These are phyloP conservation scores for Arabidopsis lyrata DNA, from an alignment of 441 rosid species.

Conservation along the genomic window DNA sequence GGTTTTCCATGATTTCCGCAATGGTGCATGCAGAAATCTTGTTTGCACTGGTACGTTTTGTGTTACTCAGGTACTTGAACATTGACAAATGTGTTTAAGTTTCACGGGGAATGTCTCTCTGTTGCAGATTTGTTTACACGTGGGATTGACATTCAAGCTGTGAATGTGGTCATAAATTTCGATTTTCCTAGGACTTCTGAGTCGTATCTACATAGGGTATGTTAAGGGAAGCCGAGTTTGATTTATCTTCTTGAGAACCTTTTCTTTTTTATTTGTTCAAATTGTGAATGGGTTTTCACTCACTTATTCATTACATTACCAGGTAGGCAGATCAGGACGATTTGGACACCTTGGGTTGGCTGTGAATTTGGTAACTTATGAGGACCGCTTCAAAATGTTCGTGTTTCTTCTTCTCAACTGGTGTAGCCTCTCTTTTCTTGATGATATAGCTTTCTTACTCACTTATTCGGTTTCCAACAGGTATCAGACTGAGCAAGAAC, in stretches of 20 bases:
- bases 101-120: constrained; percentile 51
- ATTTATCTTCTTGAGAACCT: constrained; percentile 1
- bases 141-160: constrained; percentile 97
- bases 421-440: constrained; percentile 2
- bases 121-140: constrained; percentile 85
- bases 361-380: constrained; percentile 91
- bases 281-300: constrained; percentile 8
- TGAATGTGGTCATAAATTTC: constrained; percentile 88
- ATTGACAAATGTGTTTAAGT: constrained; percentile 17
- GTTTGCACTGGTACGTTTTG: constrained; percentile 82
- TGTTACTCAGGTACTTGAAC: constrained; percentile 26
- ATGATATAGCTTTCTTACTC: constrained; percentile 24
- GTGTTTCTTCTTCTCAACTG: constrained; percentile 18
- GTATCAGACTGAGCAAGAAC: constrained; percentile 97
- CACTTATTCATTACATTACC: constrained; percentile 26
- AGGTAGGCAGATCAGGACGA: constrained; percentile 96
- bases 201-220: constrained; percentile 94
- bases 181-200: constrained; percentile 92
- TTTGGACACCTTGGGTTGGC: constrained; percentile 95
- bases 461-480: constrained; percentile 47
- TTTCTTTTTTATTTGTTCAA: neutral
- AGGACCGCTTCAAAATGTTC: constrained; percentile 93
- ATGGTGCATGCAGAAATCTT: constrained; percentile 96
- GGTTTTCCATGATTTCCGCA: constrained; percentile 95
- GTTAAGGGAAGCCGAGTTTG: constrained; percentile 14